Conservation (phyloP, 768 basidiomycete genomes). For the Suillus plorans region DNA sequence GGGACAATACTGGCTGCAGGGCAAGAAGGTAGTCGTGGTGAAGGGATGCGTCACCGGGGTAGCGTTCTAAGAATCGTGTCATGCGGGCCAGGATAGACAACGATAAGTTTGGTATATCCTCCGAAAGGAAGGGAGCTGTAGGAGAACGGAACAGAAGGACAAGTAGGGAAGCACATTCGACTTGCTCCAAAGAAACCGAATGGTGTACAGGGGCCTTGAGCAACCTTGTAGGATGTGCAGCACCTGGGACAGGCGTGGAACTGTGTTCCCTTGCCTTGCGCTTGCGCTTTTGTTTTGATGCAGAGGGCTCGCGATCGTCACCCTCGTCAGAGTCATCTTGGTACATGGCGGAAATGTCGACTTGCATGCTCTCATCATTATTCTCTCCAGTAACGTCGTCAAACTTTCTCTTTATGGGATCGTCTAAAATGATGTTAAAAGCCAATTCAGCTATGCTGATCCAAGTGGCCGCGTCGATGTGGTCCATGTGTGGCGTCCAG, state of each 20-base stretch:
- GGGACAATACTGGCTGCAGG: conserved; percentile 66
- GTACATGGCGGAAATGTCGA: conserved; percentile 29
- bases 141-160: conserved; percentile 57
- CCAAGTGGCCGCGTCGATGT: conserved; percentile 68
- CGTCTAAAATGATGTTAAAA: conserved; percentile 77
- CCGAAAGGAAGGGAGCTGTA: conserved; percentile 54
- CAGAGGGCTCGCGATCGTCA: conserved; percentile 26
- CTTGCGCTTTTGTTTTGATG: conserved; percentile 21
- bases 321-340: conserved; percentile 31
- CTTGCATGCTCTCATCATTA: conserved; percentile 15
- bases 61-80: conserved; percentile 60
- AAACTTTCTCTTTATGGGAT: conserved; percentile 36
- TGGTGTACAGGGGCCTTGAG: conserved; percentile 24
- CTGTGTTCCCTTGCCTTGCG: conserved; percentile 23
- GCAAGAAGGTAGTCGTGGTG: conserved; percentile 73
- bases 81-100: conserved; percentile 59
- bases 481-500: conserved; percentile 77
- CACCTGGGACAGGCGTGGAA: conserved; percentile 20
- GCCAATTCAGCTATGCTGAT: conserved; percentile 61
- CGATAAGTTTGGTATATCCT: conserved; percentile 33
- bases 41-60: conserved; percentile 73
- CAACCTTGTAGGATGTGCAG: conserved; percentile 18
- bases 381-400: conserved; percentile 22
- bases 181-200: conserved; percentile 54
- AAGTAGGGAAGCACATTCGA: conserved; percentile 70